phyloP scores from a whole-genome alignment of 805 yeast genomes.

The Vanderwaltozyma verrucispora region DNA sequence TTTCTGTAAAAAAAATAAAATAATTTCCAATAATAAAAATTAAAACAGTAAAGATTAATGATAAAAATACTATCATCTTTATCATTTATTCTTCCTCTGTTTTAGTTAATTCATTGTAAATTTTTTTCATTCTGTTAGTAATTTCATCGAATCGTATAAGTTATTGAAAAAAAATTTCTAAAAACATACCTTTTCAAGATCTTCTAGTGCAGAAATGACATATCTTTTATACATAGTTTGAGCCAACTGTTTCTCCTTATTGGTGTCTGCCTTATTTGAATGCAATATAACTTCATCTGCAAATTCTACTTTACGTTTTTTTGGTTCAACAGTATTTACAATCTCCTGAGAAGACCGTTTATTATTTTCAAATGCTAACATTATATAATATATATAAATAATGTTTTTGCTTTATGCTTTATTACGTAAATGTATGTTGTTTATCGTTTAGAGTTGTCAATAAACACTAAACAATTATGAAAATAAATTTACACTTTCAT shows the following conservation, averaged over 20 bases:
- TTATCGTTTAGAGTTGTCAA: not conserved
- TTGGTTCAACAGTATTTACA: slow-evolving; percentile 10
- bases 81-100: no score
- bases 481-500: not conserved
- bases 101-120: no score
- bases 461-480: not conserved
- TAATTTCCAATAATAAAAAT: not conserved
- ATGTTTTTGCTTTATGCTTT: no score
- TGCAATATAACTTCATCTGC: slow-evolving; percentile 18
- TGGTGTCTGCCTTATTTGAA: slow-evolving; percentile 2
- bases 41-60: no score
- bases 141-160: not conserved
- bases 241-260: slow-evolving; percentile 18
- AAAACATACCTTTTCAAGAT: slow-evolving; percentile 46
- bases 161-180: not conserved
- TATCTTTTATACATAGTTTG: slow-evolving; percentile 32
- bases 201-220: slow-evolving; percentile 58
- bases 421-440: not conserved
- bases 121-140: no score
- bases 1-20: slow-evolving; percentile 17
- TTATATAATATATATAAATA: slow-evolving; percentile 3
- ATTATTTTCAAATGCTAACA: slow-evolving; percentile 26
- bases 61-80: no score
- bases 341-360: slow-evolving; percentile 15
- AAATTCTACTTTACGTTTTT: slow-evolving; percentile 27